phyloP scores from a whole-genome alignment of 306 rosid genomes.

The Cicer pinnatifidum region DNA sequence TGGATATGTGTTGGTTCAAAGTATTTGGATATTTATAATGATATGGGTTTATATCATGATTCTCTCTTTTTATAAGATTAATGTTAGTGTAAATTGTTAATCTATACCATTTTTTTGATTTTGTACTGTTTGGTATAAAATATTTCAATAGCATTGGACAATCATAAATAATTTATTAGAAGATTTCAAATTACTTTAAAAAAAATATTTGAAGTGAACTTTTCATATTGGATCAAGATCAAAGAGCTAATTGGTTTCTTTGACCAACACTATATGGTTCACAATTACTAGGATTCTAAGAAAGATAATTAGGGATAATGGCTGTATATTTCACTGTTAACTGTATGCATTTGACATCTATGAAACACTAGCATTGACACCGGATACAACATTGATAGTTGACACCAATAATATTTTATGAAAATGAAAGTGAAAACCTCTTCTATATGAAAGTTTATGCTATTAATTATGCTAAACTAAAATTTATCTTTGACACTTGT shows the following conservation, averaged over 20 bases:
- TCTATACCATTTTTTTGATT: background rate
- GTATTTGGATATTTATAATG: conserved; percentile 28
- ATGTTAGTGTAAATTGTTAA: background rate
- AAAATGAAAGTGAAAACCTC: background rate
- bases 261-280: background rate
- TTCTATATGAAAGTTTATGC: conserved; percentile 32
- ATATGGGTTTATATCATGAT: background rate
- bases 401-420: too few species aligned
- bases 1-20: background rate
- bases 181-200: background rate
- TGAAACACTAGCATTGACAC: too few species aligned
- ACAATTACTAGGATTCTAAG: background rate
- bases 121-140: background rate
- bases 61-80: background rate
- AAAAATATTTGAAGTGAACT: background rate
- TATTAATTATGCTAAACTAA: conserved; percentile 3
- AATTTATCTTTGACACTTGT: conserved; percentile 39
- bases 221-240: conserved; percentile 8
- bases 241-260: conserved; percentile 4
- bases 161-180: background rate
- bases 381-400: too few species aligned
- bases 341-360: background rate
- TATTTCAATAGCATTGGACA: conserved; percentile 30
- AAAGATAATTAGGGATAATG: background rate
- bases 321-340: background rate